Conservation (phyloP, 129 eudicot genomes). For the Pulicaria dysenterica region DNA sequence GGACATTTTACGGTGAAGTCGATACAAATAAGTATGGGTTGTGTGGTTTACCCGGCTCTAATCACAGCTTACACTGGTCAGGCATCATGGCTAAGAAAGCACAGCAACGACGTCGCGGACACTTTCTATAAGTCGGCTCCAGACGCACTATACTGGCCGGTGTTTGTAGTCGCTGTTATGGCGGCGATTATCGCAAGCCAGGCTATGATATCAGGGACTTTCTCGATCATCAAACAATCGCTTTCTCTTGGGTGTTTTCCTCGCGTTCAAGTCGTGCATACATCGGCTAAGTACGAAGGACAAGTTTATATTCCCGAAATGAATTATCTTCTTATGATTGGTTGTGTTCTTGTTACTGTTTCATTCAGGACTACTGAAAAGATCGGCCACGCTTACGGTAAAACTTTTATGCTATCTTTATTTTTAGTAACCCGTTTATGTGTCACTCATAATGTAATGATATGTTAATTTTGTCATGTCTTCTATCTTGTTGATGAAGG, state of each 20-base stretch:
- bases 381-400: conserved; percentile 91
- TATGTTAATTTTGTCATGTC: too few species aligned
- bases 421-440: too few species aligned
- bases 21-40: conserved; percentile 77
- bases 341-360: conserved; percentile 68
- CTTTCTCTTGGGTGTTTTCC: conserved; percentile 85
- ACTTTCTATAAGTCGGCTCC: conserved; percentile 70
- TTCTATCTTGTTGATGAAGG: conserved; percentile 37
- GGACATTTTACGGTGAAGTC: conserved; percentile 81
- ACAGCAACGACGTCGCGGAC: conserved; percentile 33
- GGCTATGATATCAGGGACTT: conserved; percentile 82
- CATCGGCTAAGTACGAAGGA: conserved; percentile 69
- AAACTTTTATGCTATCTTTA: background rate
- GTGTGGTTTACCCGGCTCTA: conserved; percentile 68
- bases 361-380: conserved; percentile 54
- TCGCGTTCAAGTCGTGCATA: conserved; percentile 73
- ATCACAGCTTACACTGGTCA: conserved; percentile 66
- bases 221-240: conserved; percentile 77
- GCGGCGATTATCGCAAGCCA: conserved; percentile 88
- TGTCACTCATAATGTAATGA: background rate
- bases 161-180: conserved; percentile 68
- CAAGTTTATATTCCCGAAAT: conserved; percentile 83
- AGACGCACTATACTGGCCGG: conserved; percentile 68
- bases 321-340: conserved; percentile 72
- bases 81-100: conserved; percentile 58